Evolutionary conservation across 495 filamentous ascomycete genomes (phyloP).

Genomic region (Penicillium coprophilum): DNA sequence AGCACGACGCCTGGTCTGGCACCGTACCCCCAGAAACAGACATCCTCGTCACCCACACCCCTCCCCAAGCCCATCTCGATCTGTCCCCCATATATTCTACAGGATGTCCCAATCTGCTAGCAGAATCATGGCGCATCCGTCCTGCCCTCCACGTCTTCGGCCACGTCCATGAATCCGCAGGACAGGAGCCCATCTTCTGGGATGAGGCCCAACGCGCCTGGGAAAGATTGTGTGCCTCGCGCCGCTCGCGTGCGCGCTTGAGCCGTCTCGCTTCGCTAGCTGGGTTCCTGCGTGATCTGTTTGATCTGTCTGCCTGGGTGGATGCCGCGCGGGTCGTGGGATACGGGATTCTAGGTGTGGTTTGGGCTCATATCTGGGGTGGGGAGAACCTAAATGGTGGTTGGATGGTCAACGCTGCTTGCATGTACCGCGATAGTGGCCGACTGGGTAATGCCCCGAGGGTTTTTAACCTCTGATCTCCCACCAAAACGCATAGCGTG

Average conservation of each 20-base stretch:
- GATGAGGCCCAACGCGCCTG: conserved; percentile 72
- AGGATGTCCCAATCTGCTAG: conserved; percentile 73
- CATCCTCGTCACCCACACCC: conserved; percentile 81
- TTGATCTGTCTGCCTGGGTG: conserved; percentile 57
- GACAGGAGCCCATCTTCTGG: conserved; percentile 68
- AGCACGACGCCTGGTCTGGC: conserved; percentile 60
- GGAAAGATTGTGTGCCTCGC: conserved; percentile 56
- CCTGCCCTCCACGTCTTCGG: conserved; percentile 86
- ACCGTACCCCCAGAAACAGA: conserved; percentile 75
- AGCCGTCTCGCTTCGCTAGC: conserved; percentile 29
- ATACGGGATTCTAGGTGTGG: conserved; percentile 61
- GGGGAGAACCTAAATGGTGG: conserved; percentile 54
- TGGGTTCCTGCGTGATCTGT: conserved; percentile 53
- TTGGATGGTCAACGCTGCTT: conserved; percentile 75
- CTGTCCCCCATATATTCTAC: conserved; percentile 53
- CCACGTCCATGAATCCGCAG: conserved; percentile 72
- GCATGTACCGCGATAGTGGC: conserved; percentile 67
- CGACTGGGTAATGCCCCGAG: conserved; percentile 62
- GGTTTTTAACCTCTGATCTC: conserved; percentile 49
- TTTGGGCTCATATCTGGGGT: conserved; percentile 72
- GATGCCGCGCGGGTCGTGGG: conserved; percentile 59
- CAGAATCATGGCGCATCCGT: conserved; percentile 75
- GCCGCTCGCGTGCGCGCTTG: conserved; percentile 30
- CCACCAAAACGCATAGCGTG: conserved; percentile 7
- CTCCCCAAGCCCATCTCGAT: conserved; percentile 72